A percentile compares a stretch with the other conserved stretches of the same genome.
phyloP scores from a whole-genome alignment of 2,329 filamentous ascomycete species.

The Aspergillus terreus region DNA sequence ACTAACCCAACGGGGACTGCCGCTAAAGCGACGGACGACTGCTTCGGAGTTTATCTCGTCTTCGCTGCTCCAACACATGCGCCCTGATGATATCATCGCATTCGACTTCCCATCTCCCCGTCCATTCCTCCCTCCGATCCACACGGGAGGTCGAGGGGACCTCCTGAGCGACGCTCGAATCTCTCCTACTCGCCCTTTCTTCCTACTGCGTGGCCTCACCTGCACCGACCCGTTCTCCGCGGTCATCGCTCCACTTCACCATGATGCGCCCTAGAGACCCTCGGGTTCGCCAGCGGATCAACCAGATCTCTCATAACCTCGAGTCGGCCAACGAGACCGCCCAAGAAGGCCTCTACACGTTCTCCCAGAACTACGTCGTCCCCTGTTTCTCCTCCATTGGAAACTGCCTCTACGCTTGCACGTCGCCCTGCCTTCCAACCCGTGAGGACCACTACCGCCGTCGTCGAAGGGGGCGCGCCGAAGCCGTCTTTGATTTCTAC shows the following conservation, averaged over 20 bases:
- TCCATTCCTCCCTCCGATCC: not conserved
- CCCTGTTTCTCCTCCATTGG: constrained; percentile 71
- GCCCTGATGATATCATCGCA: constrained; percentile 2
- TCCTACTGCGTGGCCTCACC: constrained; percentile 24
- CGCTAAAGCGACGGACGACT: not conserved
- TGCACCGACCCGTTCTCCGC: constrained; percentile 12
- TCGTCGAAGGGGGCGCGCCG: constrained; percentile 64
- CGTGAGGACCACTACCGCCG: constrained; percentile 71
- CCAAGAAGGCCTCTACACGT: constrained; percentile 85
- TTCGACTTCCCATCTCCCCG: not conserved
- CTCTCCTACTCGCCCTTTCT: constrained; percentile 9
- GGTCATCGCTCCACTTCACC: constrained; percentile 13
- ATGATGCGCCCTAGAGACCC: constrained; percentile 70
- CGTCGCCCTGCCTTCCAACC: constrained; percentile 64
- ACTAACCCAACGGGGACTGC: too few species aligned
- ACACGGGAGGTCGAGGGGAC: constrained; percentile 11
- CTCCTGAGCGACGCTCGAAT: constrained; percentile 11
- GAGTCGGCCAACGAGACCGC: constrained; percentile 87
- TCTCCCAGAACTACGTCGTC: constrained; percentile 78
- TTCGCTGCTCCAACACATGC: constrained; percentile 2
- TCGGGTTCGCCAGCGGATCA: constrained; percentile 87
- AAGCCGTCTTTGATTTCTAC: constrained; percentile 94
- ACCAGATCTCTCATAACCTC: constrained; percentile 85
- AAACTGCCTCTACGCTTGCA: constrained; percentile 64
- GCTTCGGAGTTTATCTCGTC: not conserved